These are phyloP conservation scores for Vitis rotundifolia DNA, from an alignment of 164 flowering plant species.

Conservation along the genomic window DNA sequence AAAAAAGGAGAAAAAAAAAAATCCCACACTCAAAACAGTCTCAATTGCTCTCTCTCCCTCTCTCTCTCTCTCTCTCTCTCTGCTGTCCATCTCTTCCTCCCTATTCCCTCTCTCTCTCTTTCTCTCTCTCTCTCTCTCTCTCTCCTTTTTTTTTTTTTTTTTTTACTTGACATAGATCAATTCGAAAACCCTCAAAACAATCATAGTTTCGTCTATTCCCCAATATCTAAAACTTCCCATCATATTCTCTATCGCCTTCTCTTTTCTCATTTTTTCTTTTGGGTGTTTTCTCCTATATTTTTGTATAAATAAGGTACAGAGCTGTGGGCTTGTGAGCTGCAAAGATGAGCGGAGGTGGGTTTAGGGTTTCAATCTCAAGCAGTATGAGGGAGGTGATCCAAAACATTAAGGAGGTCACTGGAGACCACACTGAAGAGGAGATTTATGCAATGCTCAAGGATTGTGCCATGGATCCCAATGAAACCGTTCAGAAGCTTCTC, in stretches of 20 bases:
- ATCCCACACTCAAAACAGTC: slow-evolving; percentile 11
- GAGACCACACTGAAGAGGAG: slow-evolving; percentile 75
- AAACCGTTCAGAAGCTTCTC: slow-evolving; percentile 77
- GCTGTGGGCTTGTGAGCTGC: slow-evolving; percentile 1
- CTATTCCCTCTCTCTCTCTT: not conserved
- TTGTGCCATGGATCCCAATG: slow-evolving; percentile 92
- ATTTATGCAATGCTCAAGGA: slow-evolving; percentile 87
- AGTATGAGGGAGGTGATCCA: slow-evolving; percentile 61
- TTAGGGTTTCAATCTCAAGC: slow-evolving; percentile 66
- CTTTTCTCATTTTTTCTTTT: not conserved
- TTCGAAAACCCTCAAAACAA: slow-evolving; percentile 3
- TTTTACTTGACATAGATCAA: not conserved
- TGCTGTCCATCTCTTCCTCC: too few relatives aligned
- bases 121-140: slow-evolving; percentile 4
- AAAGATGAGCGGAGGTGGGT: slow-evolving; percentile 61
- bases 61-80: not conserved
- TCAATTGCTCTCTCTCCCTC: not conserved
- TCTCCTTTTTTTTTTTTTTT: not conserved
- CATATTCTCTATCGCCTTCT: not conserved
- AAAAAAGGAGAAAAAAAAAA: not conserved
- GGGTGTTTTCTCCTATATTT: not conserved
- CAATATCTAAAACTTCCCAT: not conserved
- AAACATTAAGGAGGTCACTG: slow-evolving; percentile 79
- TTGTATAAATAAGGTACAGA: too few relatives aligned
- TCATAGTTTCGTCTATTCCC: not conserved